Evolutionary conservation across 768 basidiomycete genomes (phyloP).

Genomic region (Russula dissimulans): DNA sequence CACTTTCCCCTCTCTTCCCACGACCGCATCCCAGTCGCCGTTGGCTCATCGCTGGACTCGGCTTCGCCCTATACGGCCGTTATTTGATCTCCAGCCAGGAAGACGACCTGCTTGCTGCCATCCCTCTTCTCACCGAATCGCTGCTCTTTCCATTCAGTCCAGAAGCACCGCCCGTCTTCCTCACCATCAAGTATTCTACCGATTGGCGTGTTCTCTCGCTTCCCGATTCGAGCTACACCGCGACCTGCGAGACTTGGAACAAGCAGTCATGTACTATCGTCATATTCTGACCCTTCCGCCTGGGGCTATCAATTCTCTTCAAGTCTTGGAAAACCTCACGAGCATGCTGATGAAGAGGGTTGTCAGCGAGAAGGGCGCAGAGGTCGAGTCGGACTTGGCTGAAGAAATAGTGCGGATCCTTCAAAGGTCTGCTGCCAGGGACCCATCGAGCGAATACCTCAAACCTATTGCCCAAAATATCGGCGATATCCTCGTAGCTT

Average conservation of each 20-base stretch:
- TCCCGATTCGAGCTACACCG: neutral
- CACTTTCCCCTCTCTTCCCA: neutral
- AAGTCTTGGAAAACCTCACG: too few species aligned
- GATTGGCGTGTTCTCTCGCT: neutral
- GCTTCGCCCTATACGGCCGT: neutral
- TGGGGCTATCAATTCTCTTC: neutral
- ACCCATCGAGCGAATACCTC: too few species aligned
- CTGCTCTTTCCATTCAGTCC: slow-evolving; percentile 1
- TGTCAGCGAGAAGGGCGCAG: too few species aligned
- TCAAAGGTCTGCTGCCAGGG: too few species aligned
- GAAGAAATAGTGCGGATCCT: too few species aligned
- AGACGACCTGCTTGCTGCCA: neutral
- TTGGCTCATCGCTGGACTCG: neutral
- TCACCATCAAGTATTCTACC: neutral
- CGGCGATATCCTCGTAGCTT: too few species aligned
- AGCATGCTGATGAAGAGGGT: too few species aligned
- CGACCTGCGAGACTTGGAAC: neutral
- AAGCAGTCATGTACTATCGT: neutral
- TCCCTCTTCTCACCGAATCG: neutral
- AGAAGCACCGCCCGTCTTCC: neutral
- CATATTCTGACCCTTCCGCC: neutral
- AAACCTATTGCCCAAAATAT: too few species aligned
- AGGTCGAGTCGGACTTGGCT: too few species aligned
- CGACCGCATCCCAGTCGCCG: neutral
- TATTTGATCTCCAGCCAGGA: neutral